phyloP scores from a whole-genome alignment of 192 early-diverging fungal species.

The Coemansia sp. region DNA sequence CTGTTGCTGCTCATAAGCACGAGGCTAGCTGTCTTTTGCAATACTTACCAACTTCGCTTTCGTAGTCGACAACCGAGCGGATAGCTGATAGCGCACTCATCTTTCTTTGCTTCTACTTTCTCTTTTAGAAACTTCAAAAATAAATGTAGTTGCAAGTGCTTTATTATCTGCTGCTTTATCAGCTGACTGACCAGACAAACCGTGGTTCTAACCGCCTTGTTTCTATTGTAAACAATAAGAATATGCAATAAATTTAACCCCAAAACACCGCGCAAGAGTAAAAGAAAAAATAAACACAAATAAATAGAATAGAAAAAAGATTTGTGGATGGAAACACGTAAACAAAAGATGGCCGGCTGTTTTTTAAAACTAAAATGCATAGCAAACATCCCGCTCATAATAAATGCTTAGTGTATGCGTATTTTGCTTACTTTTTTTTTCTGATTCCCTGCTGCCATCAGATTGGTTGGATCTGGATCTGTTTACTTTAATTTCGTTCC shows the following conservation, averaged over 20 bases:
- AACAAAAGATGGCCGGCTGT: not conserved
- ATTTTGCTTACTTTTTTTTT: no score
- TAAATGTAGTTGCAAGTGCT: no score
- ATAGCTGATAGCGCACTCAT: conserved; percentile 52
- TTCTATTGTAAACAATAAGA: not conserved
- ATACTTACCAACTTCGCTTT: conserved; percentile 42
- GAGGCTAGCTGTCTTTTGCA: no score
- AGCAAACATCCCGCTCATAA: no score
- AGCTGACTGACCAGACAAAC: no score
- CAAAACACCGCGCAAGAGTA: not conserved
- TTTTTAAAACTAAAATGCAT: not conserved
- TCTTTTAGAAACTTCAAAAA: no score
- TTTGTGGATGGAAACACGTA: not conserved
- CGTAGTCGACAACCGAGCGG: conserved; percentile 47
- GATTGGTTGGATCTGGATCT: not conserved
- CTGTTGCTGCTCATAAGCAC: no score
- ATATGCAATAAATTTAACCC: not conserved
- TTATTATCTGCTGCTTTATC: no score
- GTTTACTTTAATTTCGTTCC: conserved; percentile 2
- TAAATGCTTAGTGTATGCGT: no score
- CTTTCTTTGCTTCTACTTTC: not conserved
- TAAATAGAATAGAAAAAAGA: not conserved
- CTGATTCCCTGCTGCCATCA: no score
- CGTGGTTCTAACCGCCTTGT: no score
- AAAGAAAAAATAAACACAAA: conserved; percentile 6